phyloP scores from a whole-genome alignment of 2,329 filamentous ascomycete genomes.

The Hypoxylon sp. region DNA sequence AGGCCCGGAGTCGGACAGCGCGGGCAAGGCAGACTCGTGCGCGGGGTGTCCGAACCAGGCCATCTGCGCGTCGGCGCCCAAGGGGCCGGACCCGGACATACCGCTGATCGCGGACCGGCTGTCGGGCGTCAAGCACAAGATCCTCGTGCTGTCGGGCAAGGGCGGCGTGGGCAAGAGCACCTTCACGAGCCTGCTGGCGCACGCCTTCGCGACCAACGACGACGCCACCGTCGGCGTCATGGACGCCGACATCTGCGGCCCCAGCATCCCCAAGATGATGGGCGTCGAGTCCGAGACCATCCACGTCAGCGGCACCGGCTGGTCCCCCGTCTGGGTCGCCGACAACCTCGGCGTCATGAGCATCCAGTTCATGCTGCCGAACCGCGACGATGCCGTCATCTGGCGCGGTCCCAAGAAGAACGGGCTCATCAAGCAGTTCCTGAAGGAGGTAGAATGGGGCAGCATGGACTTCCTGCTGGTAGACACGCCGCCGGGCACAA shows the following conservation, averaged over 20 bases:
- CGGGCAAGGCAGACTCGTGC: slow-evolving; percentile 80
- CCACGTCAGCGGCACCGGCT: slow-evolving; percentile 86
- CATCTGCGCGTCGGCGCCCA: slow-evolving; percentile 93
- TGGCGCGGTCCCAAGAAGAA: slow-evolving; percentile 99
- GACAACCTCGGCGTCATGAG: slow-evolving; percentile 97
- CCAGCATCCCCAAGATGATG: slow-evolving; percentile 98
- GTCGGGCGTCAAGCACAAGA: slow-evolving; percentile 84
- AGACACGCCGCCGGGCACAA: slow-evolving; percentile 94
- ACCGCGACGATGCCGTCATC: slow-evolving; percentile 92
- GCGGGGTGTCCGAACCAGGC: slow-evolving; percentile 94
- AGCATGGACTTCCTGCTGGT: slow-evolving; percentile 92
- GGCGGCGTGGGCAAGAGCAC: slow-evolving; percentile 97
- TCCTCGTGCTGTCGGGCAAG: slow-evolving; percentile 92
- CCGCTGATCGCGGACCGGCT: slow-evolving; percentile 86
- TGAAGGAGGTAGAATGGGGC: slow-evolving; percentile 98
- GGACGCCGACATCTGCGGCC: slow-evolving; percentile 98
- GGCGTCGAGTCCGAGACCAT: slow-evolving; percentile 94
- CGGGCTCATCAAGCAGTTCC: slow-evolving; percentile 94
- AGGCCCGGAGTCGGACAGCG: slow-evolving; percentile 80
- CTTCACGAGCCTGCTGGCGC: slow-evolving; percentile 85
- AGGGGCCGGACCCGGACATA: slow-evolving; percentile 95
- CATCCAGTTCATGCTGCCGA: slow-evolving; percentile 97
- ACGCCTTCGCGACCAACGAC: slow-evolving; percentile 85
- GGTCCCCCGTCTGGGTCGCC: slow-evolving; percentile 94
- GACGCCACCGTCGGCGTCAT: slow-evolving; percentile 87